Base-by-base conservation (phyloP, 2,329 filamentous ascomycete genomes). In the Rhinocladiella mackenziei region DNA sequence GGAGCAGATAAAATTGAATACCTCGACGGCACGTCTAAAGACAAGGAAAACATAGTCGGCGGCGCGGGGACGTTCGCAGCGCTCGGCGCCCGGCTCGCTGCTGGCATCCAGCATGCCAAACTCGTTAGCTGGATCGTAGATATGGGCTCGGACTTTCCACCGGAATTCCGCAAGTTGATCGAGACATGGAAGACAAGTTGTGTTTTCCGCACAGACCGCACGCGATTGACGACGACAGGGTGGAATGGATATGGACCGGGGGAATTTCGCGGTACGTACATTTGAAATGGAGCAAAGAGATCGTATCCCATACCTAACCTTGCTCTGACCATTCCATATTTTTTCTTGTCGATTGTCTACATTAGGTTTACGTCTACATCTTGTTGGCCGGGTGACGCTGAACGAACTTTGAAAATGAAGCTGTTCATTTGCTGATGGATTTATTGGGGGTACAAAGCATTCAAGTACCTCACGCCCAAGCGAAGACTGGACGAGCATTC, bases 41-140 rank as follows among this genome's bases (percentile, higher is more conserved):
- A 83, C 9, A 83, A 84, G 28, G 78, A 77, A 57, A 76, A 91
- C 60, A 77, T 96, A 14, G 73, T 92, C n/a, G 92, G 92, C 39
- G 92, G 92, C 17, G 92, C 85, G 19, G 92, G 89, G 18, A 78
- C 89, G 2, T 97, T 86, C 64, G 83, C 86, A 6, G 88, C 89
- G 5, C 72, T 97, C 5, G 92, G 92, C 14, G 92, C 92, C 13
- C 85, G 92, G 22, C 73, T 98, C 36, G 84, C 95, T 62, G 91
- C 88, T 3, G 86, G 87, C 2, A 68, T 74, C 22, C 74, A 80
- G 2, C 57, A 73, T 33, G 85, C 87, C 15, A 73, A 70, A 26
- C 74, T 77, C 2, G 80, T 97, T 4, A 88, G 87, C 52, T 97
- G 89, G 89, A 83, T 97, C 51, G 80, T 97, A 31, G 91, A 98